Conservation (phyloP, 2,329 filamentous ascomycete species). For the Trichoderma afroharzianum region DNA sequence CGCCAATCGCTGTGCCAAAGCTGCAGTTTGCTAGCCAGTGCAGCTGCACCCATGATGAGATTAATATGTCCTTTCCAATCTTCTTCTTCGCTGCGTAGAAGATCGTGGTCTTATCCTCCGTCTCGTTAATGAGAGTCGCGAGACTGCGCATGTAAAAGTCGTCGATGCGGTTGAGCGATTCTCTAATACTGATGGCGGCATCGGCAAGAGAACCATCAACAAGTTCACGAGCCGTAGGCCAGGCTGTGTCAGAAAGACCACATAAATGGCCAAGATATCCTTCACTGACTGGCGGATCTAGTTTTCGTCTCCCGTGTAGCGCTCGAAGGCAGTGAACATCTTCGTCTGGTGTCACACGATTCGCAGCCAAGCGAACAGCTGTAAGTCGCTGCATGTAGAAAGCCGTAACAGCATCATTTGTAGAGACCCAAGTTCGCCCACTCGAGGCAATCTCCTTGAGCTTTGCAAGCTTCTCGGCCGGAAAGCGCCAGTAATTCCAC, state of each 20-base stretch:
- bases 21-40: not conserved
- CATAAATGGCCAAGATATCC: not conserved
- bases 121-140: not conserved
- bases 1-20: not conserved
- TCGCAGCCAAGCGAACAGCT: not conserved
- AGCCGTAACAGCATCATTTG: not conserved
- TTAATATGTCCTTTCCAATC: not conserved
- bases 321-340: not conserved
- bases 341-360: not conserved
- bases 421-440: not conserved
- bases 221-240: not conserved
- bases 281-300: not conserved
- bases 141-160: not conserved
- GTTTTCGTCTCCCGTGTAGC: not conserved
- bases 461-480: not conserved
- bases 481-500: not conserved
- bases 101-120: not conserved
- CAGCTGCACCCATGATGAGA: not conserved
- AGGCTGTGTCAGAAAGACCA: not conserved
- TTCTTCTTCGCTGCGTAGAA: not conserved
- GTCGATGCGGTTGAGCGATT: not conserved
- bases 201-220: not conserved
- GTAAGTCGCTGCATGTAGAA: not conserved
- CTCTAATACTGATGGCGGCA: not conserved
- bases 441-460: not conserved